Percentiles rank a stretch among this genome's conserved stretches.
These are phyloP conservation scores for Stagonosporopsis vannaccii DNA, from an alignment of 2,329 filamentous ascomycete genomes.

Conservation along the genomic window DNA sequence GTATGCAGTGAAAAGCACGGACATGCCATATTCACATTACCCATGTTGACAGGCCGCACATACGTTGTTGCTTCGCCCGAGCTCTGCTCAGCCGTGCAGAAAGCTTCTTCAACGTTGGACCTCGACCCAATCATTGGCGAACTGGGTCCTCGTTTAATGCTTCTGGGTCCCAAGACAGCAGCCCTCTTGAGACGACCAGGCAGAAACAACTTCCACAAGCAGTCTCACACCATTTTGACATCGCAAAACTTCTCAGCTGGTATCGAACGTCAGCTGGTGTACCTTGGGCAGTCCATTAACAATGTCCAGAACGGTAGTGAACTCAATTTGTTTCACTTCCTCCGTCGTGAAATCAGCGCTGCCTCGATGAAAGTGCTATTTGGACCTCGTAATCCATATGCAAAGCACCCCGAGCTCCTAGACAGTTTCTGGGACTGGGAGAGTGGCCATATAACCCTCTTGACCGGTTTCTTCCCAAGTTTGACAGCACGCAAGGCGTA, in stretches of 20 bases:
- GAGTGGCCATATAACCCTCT: slow-evolving; percentile 39
- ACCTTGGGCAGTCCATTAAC: not conserved
- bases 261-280: slow-evolving; percentile 38
- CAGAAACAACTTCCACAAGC: not conserved
- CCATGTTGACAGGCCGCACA: slow-evolving; percentile 53
- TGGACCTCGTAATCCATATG: slow-evolving; percentile 54
- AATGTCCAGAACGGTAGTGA: not conserved
- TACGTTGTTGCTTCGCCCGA: slow-evolving; percentile 55
- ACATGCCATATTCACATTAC: slow-evolving; percentile 54
- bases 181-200: slow-evolving; percentile 20
- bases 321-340: not conserved
- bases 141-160: slow-evolving; percentile 50
- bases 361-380: slow-evolving; percentile 45
- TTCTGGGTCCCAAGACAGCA: slow-evolving; percentile 8
- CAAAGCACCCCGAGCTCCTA: slow-evolving; percentile 41
- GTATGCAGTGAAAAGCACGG: slow-evolving; percentile 24
- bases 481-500: slow-evolving; percentile 48
- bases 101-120: slow-evolving; percentile 49
- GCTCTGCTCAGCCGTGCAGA: slow-evolving; percentile 51
- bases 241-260: slow-evolving; percentile 37
- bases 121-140: slow-evolving; percentile 54
- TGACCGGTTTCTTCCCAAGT: slow-evolving; percentile 42
- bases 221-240: not conserved
- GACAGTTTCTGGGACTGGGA: slow-evolving; percentile 54
- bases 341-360: not conserved